Evolutionary conservation across 208 protist genomes (phyloP).

Genomic region (Novymonas esmeraldas): DNA sequence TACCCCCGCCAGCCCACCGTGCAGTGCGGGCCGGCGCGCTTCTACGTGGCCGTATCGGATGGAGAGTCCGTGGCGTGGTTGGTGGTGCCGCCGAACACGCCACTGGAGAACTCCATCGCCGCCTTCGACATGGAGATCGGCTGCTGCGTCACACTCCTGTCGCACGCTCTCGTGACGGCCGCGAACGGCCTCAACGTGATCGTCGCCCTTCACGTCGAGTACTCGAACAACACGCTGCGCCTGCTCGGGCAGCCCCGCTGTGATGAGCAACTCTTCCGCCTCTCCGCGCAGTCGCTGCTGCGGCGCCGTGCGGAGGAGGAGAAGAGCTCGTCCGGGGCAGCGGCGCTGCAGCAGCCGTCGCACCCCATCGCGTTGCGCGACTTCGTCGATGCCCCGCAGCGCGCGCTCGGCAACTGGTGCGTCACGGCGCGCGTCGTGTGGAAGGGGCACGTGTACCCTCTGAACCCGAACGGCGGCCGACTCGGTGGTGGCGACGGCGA

Average conservation of each 20-base stretch:
- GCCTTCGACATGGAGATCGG: conserved; percentile 77
- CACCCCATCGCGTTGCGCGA: conserved; percentile 39
- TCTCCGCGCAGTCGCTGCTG: conserved; percentile 52
- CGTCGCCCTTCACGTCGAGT: conserved; percentile 44
- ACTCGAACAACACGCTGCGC: conserved; percentile 43
- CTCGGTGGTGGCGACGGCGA: conserved; percentile 7
- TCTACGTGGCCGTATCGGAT: conserved; percentile 80
- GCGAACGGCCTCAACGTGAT: conserved; percentile 76
- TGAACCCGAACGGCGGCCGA: conserved; percentile 1
- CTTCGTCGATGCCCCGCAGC: conserved; percentile 39
- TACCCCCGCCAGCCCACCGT: conserved; percentile 35
- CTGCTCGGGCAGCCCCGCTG: conserved; percentile 61
- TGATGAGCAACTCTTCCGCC: conserved; percentile 35
- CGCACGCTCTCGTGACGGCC: conserved; percentile 55
- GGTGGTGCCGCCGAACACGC: conserved; percentile 53
- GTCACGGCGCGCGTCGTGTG: conserved; percentile 62
- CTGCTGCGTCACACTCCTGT: conserved; percentile 57
- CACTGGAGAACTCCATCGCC: conserved; percentile 55
- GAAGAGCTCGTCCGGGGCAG: neutral
- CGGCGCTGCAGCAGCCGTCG: conserved; percentile 1
- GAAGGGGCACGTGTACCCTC: conserved; percentile 38
- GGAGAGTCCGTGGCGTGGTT: conserved; percentile 62
- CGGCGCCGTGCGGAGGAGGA: conserved; percentile 4
- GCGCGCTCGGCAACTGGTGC: conserved; percentile 43
- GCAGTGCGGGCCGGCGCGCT: conserved; percentile 36